Evolutionary conservation across 495 filamentous ascomycete species (phyloP).

Genomic region (Penicillium coffeae): DNA sequence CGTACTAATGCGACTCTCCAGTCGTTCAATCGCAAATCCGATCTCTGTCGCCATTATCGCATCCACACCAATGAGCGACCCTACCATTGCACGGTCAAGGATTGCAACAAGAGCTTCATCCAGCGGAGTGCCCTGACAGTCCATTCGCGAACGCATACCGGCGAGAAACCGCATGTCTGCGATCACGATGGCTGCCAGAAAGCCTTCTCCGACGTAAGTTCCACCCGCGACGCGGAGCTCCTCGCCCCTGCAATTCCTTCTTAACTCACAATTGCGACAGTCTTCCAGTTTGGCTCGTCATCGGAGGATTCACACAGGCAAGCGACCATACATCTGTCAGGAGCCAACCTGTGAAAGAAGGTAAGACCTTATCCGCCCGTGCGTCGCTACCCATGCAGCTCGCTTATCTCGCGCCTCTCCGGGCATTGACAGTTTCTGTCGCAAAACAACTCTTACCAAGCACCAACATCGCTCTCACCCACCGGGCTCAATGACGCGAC

Average conservation of each 20-base stretch:
- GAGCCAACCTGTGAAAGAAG: constrained; percentile 77
- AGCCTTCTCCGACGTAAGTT: constrained; percentile 78
- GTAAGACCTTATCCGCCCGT: constrained; percentile 44
- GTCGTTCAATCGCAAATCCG: constrained; percentile 93
- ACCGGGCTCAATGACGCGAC: constrained; percentile 48
- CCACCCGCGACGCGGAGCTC: background rate
- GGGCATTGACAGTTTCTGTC: constrained; percentile 78
- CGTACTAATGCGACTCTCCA: constrained; percentile 29
- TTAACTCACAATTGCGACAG: constrained; percentile 32
- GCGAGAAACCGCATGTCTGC: constrained; percentile 86
- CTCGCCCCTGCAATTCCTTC: background rate
- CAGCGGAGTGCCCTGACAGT: constrained; percentile 85
- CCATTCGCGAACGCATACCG: constrained; percentile 82
- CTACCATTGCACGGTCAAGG: constrained; percentile 64
- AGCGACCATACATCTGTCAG: constrained; percentile 77
- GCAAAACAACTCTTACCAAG: constrained; percentile 85
- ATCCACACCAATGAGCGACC: constrained; percentile 91
- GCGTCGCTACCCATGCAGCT: no score
- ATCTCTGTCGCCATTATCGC: constrained; percentile 80
- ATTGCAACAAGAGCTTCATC: constrained; percentile 86
- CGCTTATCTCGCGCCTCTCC: no score
- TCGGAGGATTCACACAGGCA: constrained; percentile 82
- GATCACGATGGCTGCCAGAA: constrained; percentile 76
- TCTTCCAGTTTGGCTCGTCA: constrained; percentile 85
- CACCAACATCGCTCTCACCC: constrained; percentile 70